These are phyloP conservation scores for Geotrichum klebahnii DNA, from an alignment of 1,139 yeast genomes.

Conservation along the genomic window DNA sequence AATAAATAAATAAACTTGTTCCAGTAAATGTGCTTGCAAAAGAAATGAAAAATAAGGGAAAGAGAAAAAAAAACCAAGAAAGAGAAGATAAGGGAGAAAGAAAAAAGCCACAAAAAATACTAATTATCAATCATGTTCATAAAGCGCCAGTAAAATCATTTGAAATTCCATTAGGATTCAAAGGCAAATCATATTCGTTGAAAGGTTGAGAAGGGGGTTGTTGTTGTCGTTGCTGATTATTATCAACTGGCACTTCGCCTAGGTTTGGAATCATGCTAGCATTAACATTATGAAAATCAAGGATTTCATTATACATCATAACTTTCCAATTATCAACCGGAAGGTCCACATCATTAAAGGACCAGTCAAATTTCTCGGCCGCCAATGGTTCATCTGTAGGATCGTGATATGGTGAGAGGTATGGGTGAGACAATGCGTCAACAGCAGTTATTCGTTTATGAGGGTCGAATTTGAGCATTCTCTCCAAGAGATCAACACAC, in stretches of 20 bases:
- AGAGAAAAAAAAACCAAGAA: no score
- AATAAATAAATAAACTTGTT: not conserved
- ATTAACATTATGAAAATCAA: conserved; percentile 86
- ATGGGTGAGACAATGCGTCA: conserved; percentile 84
- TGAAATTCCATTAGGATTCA: no score
- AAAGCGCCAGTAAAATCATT: no score
- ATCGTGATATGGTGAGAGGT: conserved; percentile 93
- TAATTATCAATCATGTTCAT: no score
- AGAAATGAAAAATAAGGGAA: not conserved
- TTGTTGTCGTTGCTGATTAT: not conserved
- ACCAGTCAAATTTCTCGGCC: conserved; percentile 92
- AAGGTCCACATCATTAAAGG: conserved; percentile 93
- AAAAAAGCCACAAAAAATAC: no score
- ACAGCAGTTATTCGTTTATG: conserved; percentile 89
- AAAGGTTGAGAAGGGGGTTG: no score
- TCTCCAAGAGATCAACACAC: conserved; percentile 81
- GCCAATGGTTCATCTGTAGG: conserved; percentile 97
- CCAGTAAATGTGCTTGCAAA: not conserved
- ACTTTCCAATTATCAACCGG: conserved; percentile 99
- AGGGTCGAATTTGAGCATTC: conserved; percentile 93
- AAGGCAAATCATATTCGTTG: no score
- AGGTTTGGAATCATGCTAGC: conserved; percentile 4
- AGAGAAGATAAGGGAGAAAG: no score
- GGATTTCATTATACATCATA: conserved; percentile 96
- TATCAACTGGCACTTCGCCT: not conserved